These are phyloP conservation scores for Leccinellum luteum DNA, from an alignment of 768 basidiomycete species.

Conservation along the genomic window DNA sequence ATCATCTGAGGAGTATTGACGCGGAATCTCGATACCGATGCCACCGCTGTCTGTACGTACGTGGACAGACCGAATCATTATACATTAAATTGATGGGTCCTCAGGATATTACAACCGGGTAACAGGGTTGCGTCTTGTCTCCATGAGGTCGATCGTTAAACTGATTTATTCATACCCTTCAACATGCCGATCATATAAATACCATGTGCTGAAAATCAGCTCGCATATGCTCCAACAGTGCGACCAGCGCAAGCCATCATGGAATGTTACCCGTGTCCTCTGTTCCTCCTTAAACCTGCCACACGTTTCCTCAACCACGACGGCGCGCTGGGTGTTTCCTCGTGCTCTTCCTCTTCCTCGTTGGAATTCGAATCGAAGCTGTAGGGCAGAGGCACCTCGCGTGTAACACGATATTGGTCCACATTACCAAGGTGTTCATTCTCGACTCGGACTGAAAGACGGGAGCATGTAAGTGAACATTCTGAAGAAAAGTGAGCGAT, in stretches of 20 bases:
- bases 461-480: not conserved
- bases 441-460: constrained; percentile 65
- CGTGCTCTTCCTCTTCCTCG: constrained; percentile 46
- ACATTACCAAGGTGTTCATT: constrained; percentile 94
- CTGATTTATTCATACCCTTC: not conserved
- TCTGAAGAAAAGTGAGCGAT: not conserved
- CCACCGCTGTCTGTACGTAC: not conserved
- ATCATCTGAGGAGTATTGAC: not conserved
- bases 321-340: constrained; percentile 15
- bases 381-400: constrained; percentile 81
- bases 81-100: not conserved
- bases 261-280: constrained; percentile 1
- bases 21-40: not conserved
- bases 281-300: not conserved
- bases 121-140: not conserved
- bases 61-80: not conserved
- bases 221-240: not conserved
- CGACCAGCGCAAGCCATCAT: not conserved
- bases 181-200: not conserved
- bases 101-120: not conserved
- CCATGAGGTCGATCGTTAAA: not conserved
- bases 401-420: constrained; percentile 89
- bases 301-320: not conserved
- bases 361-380: constrained; percentile 47
- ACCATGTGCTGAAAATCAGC: not conserved